Base-by-base conservation (phyloP, 208 protist genomes). In the Acanthamoeba quina region DNA sequence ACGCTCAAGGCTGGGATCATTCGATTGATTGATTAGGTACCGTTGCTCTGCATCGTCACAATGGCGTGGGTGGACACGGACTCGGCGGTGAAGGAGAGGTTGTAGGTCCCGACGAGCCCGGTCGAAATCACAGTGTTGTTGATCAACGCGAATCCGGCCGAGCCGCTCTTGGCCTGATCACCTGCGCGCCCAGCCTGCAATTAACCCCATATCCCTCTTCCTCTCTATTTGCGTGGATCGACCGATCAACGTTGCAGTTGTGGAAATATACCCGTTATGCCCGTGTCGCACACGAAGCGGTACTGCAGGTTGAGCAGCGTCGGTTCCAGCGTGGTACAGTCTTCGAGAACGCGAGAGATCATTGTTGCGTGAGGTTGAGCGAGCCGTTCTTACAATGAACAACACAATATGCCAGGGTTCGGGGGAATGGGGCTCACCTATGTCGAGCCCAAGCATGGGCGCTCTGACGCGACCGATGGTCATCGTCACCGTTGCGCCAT, bases 221-320 rank as follows among this genome's bases (percentile, higher is more conserved):
- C 2, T 5, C 6, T 64, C 6, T 64, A 1, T 2, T 44, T 1
- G 41, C 1, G 1, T 4, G 41, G 4, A 44, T 66, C 26, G 60
- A 66, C n/a, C n/a, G n/a, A n/a, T n/a, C n/a, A n/a, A n/a, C n/a
- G n/a, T 56, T 5, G 34, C 31, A 7, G 10, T 37, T 1, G 31
- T 37, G 21, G 70, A 5, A 3, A 70, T 21, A 7, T 15, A 62
- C 78, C 29, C 47, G 9, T 86, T 47, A 62, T 86, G 49, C 5
- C n/a, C 49, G 78, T 37, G 47, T 86, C 78, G 29, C 78, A 86
- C 4, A 86, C 47, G n/a, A 86, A 86, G 49, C 78, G 41, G 29
- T 41, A 86, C 49, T 86, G 41, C 41, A 62, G 41, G 24, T 86
- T 62, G 15, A 41, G 19, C 49, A 86, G 24, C 0, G 78, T 86